Evolutionary conservation across 2,329 filamentous ascomycete species (phyloP).

Genomic region (Ceratocystis harringtonii): DNA sequence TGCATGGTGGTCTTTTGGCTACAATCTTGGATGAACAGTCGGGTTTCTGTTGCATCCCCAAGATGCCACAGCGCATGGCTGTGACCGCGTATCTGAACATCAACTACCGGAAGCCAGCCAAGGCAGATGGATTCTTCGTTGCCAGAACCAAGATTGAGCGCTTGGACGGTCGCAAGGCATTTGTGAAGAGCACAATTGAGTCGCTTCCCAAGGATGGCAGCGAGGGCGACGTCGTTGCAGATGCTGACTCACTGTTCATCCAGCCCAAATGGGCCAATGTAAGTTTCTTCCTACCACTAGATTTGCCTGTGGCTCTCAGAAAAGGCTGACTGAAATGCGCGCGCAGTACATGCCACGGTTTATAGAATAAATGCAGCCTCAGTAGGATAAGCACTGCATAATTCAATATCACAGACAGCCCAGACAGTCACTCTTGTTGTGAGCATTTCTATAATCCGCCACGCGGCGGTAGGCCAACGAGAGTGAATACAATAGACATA

Average conservation of each 20-base stretch:
- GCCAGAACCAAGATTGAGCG: conserved; percentile 64
- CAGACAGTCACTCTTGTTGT: neutral
- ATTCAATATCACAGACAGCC: neutral
- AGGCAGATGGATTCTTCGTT: conserved; percentile 61
- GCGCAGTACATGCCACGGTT: conserved; percentile 21
- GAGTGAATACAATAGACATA: neutral
- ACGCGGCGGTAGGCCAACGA: neutral
- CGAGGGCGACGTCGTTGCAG: conserved; percentile 56
- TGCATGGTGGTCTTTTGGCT: conserved; percentile 79
- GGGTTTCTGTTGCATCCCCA: conserved; percentile 74
- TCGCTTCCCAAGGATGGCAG: conserved; percentile 47
- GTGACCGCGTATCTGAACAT: conserved; percentile 75
- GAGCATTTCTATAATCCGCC: neutral
- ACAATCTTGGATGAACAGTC: conserved; percentile 85
- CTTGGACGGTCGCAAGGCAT: conserved; percentile 85
- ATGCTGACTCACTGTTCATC: conserved; percentile 76
- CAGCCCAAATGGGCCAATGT: conserved; percentile 72
- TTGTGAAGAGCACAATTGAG: conserved; percentile 81
- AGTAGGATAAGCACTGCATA: neutral
- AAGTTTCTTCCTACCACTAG: conserved; percentile 26
- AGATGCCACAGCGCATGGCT: conserved; percentile 70
- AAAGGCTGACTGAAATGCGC: conserved; percentile 9
- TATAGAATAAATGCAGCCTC: neutral
- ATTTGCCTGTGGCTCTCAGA: neutral
- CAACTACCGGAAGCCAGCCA: conserved; percentile 70